Evolutionary conservation across 768 basidiomycete genomes (phyloP).

Genomic region (Filobasidium wieringae): DNA sequence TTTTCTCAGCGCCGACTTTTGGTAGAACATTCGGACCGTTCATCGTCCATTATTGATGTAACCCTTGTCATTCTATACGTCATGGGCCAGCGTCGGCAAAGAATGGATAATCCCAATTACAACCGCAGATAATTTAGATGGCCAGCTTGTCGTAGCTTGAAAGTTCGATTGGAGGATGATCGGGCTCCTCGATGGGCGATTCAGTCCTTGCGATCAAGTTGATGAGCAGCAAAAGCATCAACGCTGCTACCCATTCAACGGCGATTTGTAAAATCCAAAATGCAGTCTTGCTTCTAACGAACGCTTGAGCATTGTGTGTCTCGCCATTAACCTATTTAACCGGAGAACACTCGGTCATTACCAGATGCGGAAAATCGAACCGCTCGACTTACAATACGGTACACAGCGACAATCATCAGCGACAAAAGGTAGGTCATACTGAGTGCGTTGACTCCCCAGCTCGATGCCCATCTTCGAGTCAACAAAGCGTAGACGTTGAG

Average conservation of each 20-base stretch:
- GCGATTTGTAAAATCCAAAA: neutral
- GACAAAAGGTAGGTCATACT: neutral
- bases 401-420: neutral
- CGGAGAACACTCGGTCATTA: neutral
- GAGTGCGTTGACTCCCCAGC: neutral
- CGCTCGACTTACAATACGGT: neutral
- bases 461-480: neutral
- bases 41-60: no score
- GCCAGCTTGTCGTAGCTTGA: no score
- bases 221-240: neutral
- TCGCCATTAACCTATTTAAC: neutral
- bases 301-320: neutral
- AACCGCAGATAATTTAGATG: no score
- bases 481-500: neutral
- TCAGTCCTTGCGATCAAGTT: no score
- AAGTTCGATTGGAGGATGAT: no score
- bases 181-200: no score
- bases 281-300: neutral
- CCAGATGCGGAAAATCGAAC: neutral
- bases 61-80: no score
- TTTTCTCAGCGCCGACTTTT: no score
- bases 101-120: no score
- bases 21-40: no score
- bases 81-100: no score
- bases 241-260: neutral